These are phyloP conservation scores for Secale cereale DNA, from an alignment of 176 grass and related monocot species.

Conservation along the genomic window DNA sequence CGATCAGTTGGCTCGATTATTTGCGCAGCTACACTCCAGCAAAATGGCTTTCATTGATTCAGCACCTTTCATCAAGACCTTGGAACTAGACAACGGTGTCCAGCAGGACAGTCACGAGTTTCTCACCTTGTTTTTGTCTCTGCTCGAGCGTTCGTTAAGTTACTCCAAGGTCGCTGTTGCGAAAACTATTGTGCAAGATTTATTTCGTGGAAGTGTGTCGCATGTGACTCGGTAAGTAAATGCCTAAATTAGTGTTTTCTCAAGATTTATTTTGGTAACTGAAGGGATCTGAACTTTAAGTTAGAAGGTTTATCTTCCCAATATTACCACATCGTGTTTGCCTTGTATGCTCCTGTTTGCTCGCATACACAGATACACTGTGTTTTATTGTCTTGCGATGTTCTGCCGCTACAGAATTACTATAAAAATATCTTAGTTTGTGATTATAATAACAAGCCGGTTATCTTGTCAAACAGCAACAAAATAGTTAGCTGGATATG, in stretches of 20 bases:
- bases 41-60: constrained; percentile 89
- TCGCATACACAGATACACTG: not conserved
- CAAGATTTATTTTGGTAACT: not conserved
- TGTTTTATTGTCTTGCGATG: not conserved
- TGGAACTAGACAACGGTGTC: constrained; percentile 92
- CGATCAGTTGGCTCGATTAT: constrained; percentile 76
- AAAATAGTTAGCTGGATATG: not conserved
- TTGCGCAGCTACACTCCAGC: constrained; percentile 83
- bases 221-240: constrained; percentile 75
- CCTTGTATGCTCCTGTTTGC: not conserved
- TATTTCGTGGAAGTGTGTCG: constrained; percentile 79
- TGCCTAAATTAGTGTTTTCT: not conserved
- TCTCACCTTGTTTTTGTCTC: constrained; percentile 89
- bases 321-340: not conserved
- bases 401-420: not conserved
- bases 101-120: constrained; percentile 98
- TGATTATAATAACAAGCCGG: not conserved
- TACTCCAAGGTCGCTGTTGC: constrained; percentile 74
- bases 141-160: constrained; percentile 76
- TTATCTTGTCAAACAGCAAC: constrained; percentile 20
- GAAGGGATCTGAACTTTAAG: not conserved
- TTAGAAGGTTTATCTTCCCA: not conserved
- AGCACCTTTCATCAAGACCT: constrained; percentile 73
- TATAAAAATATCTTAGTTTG: not conserved
- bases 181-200: constrained; percentile 73